Conservation (phyloP, 2,329 filamentous ascomycete species). For the Epichloe uncinata region DNA sequence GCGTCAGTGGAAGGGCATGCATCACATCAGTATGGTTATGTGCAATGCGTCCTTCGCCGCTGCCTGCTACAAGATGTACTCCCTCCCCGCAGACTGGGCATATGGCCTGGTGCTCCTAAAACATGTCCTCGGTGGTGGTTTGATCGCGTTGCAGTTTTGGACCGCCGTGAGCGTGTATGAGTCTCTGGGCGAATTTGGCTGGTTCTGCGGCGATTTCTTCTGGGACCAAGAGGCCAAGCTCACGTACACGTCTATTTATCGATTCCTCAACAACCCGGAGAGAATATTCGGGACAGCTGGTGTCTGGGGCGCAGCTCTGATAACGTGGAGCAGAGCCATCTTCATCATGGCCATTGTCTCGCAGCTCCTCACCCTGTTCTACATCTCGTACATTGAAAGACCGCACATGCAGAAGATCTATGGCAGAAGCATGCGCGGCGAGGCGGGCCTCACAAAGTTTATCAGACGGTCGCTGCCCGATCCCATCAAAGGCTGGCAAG, state of each 20-base stretch:
- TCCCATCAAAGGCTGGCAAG: constrained; percentile 70
- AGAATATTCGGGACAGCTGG: constrained; percentile 85
- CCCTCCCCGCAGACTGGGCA: constrained; percentile 70
- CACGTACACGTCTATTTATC: constrained; percentile 94
- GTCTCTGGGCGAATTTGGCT: constrained; percentile 91
- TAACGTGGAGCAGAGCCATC: constrained; percentile 78
- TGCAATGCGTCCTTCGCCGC: constrained; percentile 81
- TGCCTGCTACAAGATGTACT: constrained; percentile 94
- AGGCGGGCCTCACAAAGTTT: constrained; percentile 86
- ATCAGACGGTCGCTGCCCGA: constrained; percentile 75
- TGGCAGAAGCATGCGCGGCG: constrained; percentile 65
- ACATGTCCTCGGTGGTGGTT: constrained; percentile 68
- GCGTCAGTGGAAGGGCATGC: constrained; percentile 95
- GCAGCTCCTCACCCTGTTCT: constrained; percentile 72
- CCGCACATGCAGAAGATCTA: constrained; percentile 99
- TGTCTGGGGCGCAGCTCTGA: constrained; percentile 88
- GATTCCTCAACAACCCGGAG: constrained; percentile 95
- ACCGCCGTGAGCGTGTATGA: constrained; percentile 89
- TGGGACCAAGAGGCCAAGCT: constrained; percentile 80
- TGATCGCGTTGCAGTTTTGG: constrained; percentile 85
- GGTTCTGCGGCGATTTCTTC: constrained; percentile 99
- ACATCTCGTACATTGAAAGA: constrained; percentile 87
- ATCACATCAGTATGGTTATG: constrained; percentile 84
- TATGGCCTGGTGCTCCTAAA: constrained; percentile 76
- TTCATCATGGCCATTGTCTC: constrained; percentile 77